Percentiles rank a stretch among this genome's conserved stretches.
Conservation (phyloP, 495 filamentous ascomycete species). For the Aspergillus leporis region DNA sequence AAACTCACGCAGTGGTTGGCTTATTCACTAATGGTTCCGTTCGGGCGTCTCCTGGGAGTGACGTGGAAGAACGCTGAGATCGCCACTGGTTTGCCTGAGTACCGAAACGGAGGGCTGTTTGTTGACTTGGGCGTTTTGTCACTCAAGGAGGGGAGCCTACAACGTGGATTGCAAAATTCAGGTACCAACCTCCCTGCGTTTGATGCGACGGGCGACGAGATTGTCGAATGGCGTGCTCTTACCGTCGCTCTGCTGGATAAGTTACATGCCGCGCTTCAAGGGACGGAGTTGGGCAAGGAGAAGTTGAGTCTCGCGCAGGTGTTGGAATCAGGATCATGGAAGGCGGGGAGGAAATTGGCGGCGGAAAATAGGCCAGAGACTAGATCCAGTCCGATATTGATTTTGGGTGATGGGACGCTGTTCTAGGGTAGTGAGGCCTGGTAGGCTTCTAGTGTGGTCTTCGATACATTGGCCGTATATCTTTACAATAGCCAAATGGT, state of each 20-base stretch:
- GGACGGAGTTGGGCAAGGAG: constrained; percentile 50
- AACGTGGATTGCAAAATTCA: constrained; percentile 45
- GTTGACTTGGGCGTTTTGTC: constrained; percentile 79
- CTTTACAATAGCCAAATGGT: too few species aligned
- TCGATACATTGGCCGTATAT: too few species aligned
- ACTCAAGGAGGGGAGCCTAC: constrained; percentile 64
- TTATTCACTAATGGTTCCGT: constrained; percentile 87
- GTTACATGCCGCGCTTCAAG: constrained; percentile 60
- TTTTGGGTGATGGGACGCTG: constrained; percentile 46
- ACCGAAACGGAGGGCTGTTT: constrained; percentile 83
- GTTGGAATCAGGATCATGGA: constrained; percentile 87
- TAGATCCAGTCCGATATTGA: constrained; percentile 46
- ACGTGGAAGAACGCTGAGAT: constrained; percentile 76
- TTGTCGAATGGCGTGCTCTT: constrained; percentile 84
- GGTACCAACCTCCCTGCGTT: constrained; percentile 75
- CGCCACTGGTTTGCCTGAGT: constrained; percentile 83
- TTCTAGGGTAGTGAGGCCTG: too few species aligned
- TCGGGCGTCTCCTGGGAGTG: constrained; percentile 72
- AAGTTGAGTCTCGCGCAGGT: constrained; percentile 73
- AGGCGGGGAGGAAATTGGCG: constrained; percentile 43
- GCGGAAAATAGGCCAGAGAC: constrained; percentile 40
- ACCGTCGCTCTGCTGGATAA: constrained; percentile 84
- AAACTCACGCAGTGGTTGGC: constrained; percentile 89
- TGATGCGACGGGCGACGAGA: constrained; percentile 75
- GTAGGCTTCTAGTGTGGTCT: too few species aligned